phyloP scores from a whole-genome alignment of 2,329 filamentous ascomycete genomes.

The Tolypocladium pustulatum region DNA sequence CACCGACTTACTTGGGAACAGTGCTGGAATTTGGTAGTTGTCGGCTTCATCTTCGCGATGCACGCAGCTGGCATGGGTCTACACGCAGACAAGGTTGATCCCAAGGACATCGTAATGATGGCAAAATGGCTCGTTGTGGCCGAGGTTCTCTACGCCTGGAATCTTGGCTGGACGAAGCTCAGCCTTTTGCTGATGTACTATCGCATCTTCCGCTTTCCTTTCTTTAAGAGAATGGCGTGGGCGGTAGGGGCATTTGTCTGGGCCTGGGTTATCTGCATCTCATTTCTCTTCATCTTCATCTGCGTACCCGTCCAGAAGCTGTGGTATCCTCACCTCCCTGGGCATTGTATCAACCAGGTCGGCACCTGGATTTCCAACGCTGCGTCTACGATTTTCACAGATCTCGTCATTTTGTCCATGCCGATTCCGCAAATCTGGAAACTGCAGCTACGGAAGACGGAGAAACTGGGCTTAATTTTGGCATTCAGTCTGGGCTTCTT shows the following conservation, averaged over 20 bases:
- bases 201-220: slow-evolving; percentile 36
- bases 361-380: slow-evolving; percentile 40
- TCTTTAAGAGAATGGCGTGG: slow-evolving; percentile 30
- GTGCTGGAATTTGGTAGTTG: slow-evolving; percentile 30
- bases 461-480: slow-evolving; percentile 32
- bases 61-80: slow-evolving; percentile 33
- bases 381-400: slow-evolving; percentile 34
- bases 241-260: slow-evolving; percentile 31
- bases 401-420: slow-evolving; percentile 32
- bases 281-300: slow-evolving; percentile 40
- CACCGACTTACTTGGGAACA: slow-evolving; percentile 9
- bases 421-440: slow-evolving; percentile 35
- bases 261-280: slow-evolving; percentile 35
- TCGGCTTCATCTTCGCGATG: slow-evolving; percentile 39
- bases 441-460: slow-evolving; percentile 26
- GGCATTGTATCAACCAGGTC: slow-evolving; percentile 37
- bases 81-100: slow-evolving; percentile 30
- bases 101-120: slow-evolving; percentile 27
- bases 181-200: slow-evolving; percentile 41
- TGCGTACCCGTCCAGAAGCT: slow-evolving; percentile 38
- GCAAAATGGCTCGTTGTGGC: slow-evolving; percentile 36
- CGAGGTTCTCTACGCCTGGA: slow-evolving; percentile 36
- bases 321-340: slow-evolving; percentile 33
- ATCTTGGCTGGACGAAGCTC: slow-evolving; percentile 38
- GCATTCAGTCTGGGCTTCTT: slow-evolving; percentile 35